Evolutionary conservation across 768 basidiomycete species (phyloP), one percentile per base, ranked within the genome.

Genomic region (Coprinopsis marcescibilis): DNA sequence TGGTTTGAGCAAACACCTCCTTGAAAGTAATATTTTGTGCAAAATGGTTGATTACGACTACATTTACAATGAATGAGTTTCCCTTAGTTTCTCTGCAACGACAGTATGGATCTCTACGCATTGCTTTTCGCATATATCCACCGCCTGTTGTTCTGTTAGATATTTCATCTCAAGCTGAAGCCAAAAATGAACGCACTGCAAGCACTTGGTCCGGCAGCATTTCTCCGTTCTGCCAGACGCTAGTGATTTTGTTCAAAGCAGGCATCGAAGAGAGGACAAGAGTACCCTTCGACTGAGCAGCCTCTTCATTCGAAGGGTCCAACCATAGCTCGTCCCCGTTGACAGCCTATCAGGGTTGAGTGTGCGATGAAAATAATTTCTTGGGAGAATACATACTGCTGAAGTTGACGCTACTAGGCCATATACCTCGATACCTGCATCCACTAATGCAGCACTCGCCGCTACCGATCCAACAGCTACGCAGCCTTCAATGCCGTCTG

Each of bases 391-490:
- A 62, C 81, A 53, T 55, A 91, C 91, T 25, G 84, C 83, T 23
- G 88, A 77, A 55, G 87, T 89, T 0, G 94, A 86, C 13, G 82
- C 73, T 3, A 94, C 93, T 12, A 99, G 71, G 2, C 92, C 96
- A 32, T 83, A 63, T 76, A 98, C 81, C 55, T 95, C 89, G 38
- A 98, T 83, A 2, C 94, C 92, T 12, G 95, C 94, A 60, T 95
- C 83, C 7, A 91, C 92, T 3, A 98, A 73, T 6, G 96, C 94
- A 1, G 89, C 80, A 55, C 87, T 90, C 1, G 91, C 89, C 14
- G 94, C 95, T 4, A 91, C 78, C 8, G 86, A 72, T 4, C 89
- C 93, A 1, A 91, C 79, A 4, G 90, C 80, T n/a, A 95, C 75
- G 53, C 89, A 89, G 21, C 85, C 81, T 60, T 93, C 86, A n/a